phyloP scores from a whole-genome alignment of 2,329 filamentous ascomycete genomes.

The Grosmannia huntii region DNA sequence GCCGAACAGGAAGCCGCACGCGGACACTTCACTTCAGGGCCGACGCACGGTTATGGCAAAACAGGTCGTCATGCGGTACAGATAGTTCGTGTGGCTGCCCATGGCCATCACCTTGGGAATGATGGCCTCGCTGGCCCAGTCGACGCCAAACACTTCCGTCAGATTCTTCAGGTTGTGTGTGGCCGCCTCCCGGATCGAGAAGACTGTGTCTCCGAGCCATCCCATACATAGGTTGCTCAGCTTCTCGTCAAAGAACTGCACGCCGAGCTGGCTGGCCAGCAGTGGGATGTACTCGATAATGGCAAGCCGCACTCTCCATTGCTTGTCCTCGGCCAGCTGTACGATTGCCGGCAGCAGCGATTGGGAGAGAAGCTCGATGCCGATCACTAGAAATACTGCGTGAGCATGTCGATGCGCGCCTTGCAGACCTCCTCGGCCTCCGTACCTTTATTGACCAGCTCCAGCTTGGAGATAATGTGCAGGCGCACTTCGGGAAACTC shows the following conservation, averaged over 20 bases:
- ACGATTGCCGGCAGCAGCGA: conserved; percentile 95
- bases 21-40: no score
- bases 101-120: conserved; percentile 98
- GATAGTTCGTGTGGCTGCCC: conserved; percentile 96
- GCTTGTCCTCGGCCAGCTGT: conserved; percentile 95
- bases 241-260: conserved; percentile 98
- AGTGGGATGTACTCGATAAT: conserved; percentile 99
- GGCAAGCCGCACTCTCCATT: conserved; percentile 93
- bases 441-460: conserved; percentile 87
- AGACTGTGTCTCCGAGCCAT: conserved; percentile 96
- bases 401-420: conserved; percentile 3
- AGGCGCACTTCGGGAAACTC: conserved; percentile 96
- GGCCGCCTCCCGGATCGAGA: conserved; percentile 94
- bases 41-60: conserved; percentile 87
- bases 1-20: background rate
- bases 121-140: conserved; percentile 94
- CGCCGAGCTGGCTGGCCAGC: conserved; percentile 86
- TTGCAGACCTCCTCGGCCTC: conserved; percentile 4
- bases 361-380: conserved; percentile 91
- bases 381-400: conserved; percentile 55
- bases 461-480: conserved; percentile 99
- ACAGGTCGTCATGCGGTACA: conserved; percentile 99
- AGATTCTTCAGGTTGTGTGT: conserved; percentile 97
- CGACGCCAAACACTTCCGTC: conserved; percentile 94
- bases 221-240: conserved; percentile 92